Evolutionary conservation across 1,284 basidiomycete genomes (phyloP).

Genomic region (Leccinum fallax): DNA sequence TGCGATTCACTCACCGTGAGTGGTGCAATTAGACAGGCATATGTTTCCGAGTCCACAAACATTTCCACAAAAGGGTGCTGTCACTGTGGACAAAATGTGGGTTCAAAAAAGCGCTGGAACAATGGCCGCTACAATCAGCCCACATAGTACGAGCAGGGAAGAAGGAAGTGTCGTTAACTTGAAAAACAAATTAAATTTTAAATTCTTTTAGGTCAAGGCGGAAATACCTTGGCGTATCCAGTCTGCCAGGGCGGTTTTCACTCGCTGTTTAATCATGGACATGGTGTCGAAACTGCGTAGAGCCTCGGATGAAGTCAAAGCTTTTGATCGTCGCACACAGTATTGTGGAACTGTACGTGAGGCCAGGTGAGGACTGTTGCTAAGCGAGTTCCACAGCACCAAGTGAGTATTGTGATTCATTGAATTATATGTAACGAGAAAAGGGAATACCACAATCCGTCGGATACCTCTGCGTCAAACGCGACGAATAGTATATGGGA

Average conservation of each 20-base stretch:
- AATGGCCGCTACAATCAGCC: neutral
- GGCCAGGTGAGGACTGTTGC: neutral
- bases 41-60: conserved; percentile 7
- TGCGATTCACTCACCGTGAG: neutral
- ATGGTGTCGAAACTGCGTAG: neutral
- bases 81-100: conserved; percentile 7
- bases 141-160: neutral
- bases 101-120: conserved; percentile 1
- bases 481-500: neutral
- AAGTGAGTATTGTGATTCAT: neutral
- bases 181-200: neutral
- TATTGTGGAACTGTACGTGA: neutral
- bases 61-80: conserved; percentile 1
- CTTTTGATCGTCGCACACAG: neutral
- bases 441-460: neutral
- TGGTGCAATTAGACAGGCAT: neutral
- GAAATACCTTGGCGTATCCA: neutral
- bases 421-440: neutral
- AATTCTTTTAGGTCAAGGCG: neutral
- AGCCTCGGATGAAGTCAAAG: neutral
- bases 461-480: neutral
- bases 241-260: neutral
- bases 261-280: neutral
- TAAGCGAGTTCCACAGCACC: neutral
- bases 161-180: neutral